These are phyloP conservation scores for Aspergillus fructus DNA, from an alignment of 2,329 filamentous ascomycete genomes.

Conservation along the genomic window DNA sequence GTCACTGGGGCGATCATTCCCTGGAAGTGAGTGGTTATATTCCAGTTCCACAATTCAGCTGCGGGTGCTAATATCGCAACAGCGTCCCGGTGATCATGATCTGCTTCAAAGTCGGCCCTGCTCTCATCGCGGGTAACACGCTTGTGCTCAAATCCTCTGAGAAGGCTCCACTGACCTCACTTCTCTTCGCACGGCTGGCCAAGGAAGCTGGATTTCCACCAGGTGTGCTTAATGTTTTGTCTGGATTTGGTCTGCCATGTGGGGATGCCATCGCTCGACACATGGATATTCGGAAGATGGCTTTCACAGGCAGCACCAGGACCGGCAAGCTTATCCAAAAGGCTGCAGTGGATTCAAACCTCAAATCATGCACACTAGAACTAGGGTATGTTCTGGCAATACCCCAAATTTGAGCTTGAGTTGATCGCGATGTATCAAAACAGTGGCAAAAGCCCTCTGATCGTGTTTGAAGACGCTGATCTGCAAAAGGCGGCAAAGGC, in stretches of 20 bases:
- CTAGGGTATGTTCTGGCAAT: constrained; percentile 8
- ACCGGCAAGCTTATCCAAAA: constrained; percentile 19
- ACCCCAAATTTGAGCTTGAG: neutral
- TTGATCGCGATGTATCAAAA: neutral
- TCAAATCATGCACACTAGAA: constrained; percentile 24
- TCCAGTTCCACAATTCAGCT: neutral
- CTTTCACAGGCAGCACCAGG: constrained; percentile 23
- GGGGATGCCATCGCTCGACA: constrained; percentile 18
- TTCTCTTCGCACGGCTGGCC: neutral
- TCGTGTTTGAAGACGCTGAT: constrained; percentile 27
- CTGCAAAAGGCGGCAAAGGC: constrained; percentile 15
- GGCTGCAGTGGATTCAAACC: constrained; percentile 11
- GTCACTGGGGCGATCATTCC: neutral
- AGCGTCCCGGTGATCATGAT: neutral
- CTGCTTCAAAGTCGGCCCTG: neutral
- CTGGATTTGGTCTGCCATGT: constrained; percentile 57
- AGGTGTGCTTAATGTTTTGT: constrained; percentile 53
- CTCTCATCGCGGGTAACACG: constrained; percentile 7
- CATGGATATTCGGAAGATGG: constrained; percentile 20
- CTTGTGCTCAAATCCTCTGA: constrained; percentile 7
- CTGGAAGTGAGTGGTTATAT: neutral
- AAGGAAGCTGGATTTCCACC: constrained; percentile 10
- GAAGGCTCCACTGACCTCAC: constrained; percentile 4
- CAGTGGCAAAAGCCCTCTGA: constrained; percentile 25
- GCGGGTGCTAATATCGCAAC: neutral